Evolutionary conservation across 129 eudicot species (phyloP), one percentile per base, ranked within the genome.

Genomic region (Centella asiatica): DNA sequence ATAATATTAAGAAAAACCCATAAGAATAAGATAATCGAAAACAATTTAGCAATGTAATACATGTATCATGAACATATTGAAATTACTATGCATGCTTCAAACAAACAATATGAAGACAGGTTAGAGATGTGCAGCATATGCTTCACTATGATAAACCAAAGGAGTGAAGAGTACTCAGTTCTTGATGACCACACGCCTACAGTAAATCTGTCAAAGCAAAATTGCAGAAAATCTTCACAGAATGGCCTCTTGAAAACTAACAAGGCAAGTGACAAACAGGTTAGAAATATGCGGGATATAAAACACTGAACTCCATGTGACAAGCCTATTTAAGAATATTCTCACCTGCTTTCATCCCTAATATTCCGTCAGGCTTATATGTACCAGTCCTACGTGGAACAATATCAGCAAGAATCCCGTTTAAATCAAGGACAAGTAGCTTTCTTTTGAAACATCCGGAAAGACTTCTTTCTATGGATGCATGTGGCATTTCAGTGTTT

Each of bases 131-230:
- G 4, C 19, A 44, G n/a, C 1, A 46, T 17, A 46, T 46, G 2
- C 15, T 54, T 9, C 26, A 67, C 22, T 44, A 39, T n/a, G 50
- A 44, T 4, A 60, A 18, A 29, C 2, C 5, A 33, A 34, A 57
- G 47, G 59, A 68, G 31, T 27, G 51, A 58, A 49, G 59, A 60
- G 67, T 77, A 85, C 97, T 72, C 82, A 34, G 69, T 78, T 83
- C 92, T 86, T 62, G 97, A 90, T 36, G 97, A 76, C 97, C 97
- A 90, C 31, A 90, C 74, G 32, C 94, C 98, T 28, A 90, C 95
- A 48, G 70, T 66, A 60, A 86, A 90, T 53, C 58, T 70, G 80
- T 87, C 85, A 42, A 90, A 86, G 82, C 95, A 90, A 70, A 90
- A 90, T 42, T 84, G 66, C 67, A 90, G 68, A 79, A 90, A 90